A percentile compares a stretch with the other conserved stretches of the same genome.
Conservation (phyloP, 306 rosid genomes). For the cucumber (Cucumis sativus) region DNA sequence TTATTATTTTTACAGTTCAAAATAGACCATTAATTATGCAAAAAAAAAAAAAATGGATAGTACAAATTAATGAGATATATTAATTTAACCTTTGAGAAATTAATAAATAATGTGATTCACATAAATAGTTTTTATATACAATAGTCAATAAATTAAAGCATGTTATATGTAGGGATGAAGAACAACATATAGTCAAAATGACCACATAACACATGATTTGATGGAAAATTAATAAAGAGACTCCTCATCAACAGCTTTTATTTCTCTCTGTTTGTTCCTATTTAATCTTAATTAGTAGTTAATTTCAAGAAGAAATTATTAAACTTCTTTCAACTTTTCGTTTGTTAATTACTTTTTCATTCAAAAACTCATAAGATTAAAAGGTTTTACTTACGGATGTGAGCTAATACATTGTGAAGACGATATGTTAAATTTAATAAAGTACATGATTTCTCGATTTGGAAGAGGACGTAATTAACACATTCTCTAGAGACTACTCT, state of each 20-base stretch:
- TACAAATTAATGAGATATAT: too few species aligned
- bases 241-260: not conserved
- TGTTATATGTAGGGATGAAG: slow-evolving; percentile 2
- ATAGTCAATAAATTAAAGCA: not conserved
- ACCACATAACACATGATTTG: not conserved
- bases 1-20: too few species aligned
- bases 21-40: too few species aligned
- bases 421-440: too few species aligned
- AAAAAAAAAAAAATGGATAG: not conserved
- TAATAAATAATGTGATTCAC: not conserved
- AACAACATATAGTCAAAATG: not conserved
- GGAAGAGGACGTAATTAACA: too few species aligned
- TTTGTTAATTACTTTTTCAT: not conserved
- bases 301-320: not conserved
- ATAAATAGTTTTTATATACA: not conserved
- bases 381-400: too few species aligned
- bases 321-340: not conserved
- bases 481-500: too few species aligned
- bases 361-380: not conserved
- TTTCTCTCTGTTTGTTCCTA: too few species aligned
- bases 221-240: not conserved
- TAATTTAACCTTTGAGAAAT: not conserved
- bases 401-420: too few species aligned
- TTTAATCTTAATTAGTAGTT: not conserved
- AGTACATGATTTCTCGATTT: too few species aligned